Percentiles rank a stretch among this genome's conserved stretches.
phyloP scores from a whole-genome alignment of 1,284 basidiomycete genomes.

The Cerioporus squamosus region DNA sequence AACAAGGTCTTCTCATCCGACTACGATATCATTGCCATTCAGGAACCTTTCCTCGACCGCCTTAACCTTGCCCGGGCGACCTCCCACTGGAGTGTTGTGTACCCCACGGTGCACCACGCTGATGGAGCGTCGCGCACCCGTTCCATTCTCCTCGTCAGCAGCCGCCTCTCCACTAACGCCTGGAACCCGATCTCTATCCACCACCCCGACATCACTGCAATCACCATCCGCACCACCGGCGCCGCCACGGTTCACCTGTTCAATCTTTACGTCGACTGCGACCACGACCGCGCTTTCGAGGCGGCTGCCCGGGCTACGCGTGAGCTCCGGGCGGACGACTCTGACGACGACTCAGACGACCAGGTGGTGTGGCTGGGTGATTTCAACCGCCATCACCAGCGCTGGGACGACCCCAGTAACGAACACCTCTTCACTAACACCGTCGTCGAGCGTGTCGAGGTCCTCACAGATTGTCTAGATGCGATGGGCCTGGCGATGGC shows the following conservation, averaged over 20 bases:
- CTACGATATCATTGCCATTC: slow-evolving; percentile 35
- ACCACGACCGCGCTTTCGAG: slow-evolving; percentile 25
- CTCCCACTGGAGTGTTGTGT: slow-evolving; percentile 31
- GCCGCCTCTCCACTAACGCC: slow-evolving; percentile 27
- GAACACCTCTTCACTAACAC: slow-evolving; percentile 38
- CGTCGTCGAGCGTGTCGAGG: slow-evolving; percentile 20
- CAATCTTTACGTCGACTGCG: slow-evolving; percentile 43
- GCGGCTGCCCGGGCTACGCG: slow-evolving; percentile 5
- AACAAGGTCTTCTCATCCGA: slow-evolving; percentile 16
- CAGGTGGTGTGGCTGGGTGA: slow-evolving; percentile 46
- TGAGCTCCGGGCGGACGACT: background rate
- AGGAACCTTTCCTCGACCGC: slow-evolving; percentile 39
- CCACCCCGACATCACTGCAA: slow-evolving; percentile 33
- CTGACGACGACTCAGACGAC: background rate
- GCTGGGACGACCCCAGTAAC: slow-evolving; percentile 48
- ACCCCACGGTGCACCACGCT: slow-evolving; percentile 27
- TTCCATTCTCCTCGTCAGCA: slow-evolving; percentile 36
- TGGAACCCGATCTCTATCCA: slow-evolving; percentile 30
- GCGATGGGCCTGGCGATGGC: slow-evolving; percentile 29
- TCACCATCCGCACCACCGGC: slow-evolving; percentile 22
- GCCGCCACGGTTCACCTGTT: slow-evolving; percentile 27
- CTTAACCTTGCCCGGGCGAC: slow-evolving; percentile 18
- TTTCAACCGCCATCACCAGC: slow-evolving; percentile 54
- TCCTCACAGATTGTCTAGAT: slow-evolving; percentile 27
- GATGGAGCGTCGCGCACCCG: slow-evolving; percentile 13